Evolutionary conservation across 2,329 filamentous ascomycete genomes (phyloP).

Genomic region (Talaromyces amestolkiae): DNA sequence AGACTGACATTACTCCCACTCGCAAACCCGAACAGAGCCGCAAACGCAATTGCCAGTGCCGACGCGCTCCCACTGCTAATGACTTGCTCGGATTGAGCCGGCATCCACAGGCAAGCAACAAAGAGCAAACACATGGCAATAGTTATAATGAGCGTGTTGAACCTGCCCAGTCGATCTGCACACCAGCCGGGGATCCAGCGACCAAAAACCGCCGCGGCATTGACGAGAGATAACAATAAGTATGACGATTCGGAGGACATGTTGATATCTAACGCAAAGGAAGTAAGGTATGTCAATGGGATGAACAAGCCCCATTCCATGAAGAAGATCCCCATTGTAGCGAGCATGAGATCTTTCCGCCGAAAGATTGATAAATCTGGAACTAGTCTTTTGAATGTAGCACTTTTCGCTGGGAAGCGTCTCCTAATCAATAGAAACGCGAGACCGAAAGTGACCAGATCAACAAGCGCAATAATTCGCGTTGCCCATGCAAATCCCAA

Average conservation of each 20-base stretch:
- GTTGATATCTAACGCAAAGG: conserved; percentile 63
- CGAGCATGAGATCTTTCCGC: conserved; percentile 61
- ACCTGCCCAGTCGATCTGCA: conserved; percentile 73
- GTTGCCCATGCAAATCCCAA: conserved; percentile 47
- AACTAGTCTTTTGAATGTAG: conserved; percentile 54
- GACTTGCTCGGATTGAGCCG: conserved; percentile 28
- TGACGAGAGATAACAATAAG: neutral
- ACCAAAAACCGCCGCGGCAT: conserved; percentile 46
- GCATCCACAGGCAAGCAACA: conserved; percentile 75
- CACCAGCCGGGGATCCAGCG: conserved; percentile 63
- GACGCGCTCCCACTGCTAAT: conserved; percentile 47
- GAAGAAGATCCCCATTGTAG: conserved; percentile 66
- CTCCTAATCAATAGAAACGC: neutral
- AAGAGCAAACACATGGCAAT: conserved; percentile 63
- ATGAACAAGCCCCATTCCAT: conserved; percentile 75
- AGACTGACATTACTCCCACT: conserved; percentile 80
- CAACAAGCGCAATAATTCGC: neutral
- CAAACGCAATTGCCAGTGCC: conserved; percentile 69
- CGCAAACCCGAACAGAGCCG: conserved; percentile 74
- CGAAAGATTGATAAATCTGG: conserved; percentile 67
- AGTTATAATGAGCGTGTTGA: conserved; percentile 77
- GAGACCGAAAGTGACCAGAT: conserved; percentile 29
- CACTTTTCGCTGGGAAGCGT: conserved; percentile 49
- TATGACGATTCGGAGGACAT: conserved; percentile 71
- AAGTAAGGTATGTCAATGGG: conserved; percentile 77